These are phyloP conservation scores for Coleophoma cylindrospora DNA, from an alignment of 2,329 filamentous ascomycete genomes.

Conservation along the genomic window DNA sequence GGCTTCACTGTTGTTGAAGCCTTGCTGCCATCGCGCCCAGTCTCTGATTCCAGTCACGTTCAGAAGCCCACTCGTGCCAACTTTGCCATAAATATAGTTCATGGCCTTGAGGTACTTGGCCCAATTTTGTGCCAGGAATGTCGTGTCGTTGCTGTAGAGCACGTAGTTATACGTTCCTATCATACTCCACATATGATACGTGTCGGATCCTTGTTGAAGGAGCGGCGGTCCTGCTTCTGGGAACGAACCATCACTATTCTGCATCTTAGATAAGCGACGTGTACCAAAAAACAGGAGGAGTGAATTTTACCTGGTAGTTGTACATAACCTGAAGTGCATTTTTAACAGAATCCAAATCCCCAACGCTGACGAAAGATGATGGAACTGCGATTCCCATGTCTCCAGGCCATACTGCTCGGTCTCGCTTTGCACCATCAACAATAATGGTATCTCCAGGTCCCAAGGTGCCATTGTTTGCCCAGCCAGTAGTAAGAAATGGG, in stretches of 20 bases:
- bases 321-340: slow-evolving; percentile 41
- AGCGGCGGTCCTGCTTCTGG: slow-evolving; percentile 20
- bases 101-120: slow-evolving; percentile 40
- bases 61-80: slow-evolving; percentile 31
- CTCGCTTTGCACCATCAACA: slow-evolving; percentile 48
- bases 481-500: slow-evolving; percentile 16
- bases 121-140: slow-evolving; percentile 38
- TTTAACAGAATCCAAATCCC: slow-evolving; percentile 37
- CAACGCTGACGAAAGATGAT: slow-evolving; percentile 42
- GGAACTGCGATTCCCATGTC: slow-evolving; percentile 51
- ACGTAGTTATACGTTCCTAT: slow-evolving; percentile 47
- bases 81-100: slow-evolving; percentile 36
- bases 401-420: slow-evolving; percentile 51
- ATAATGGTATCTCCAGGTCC: slow-evolving; percentile 18
- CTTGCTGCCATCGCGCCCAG: slow-evolving; percentile 39
- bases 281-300: background rate
- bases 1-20: slow-evolving; percentile 38
- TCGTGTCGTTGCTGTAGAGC: slow-evolving; percentile 38
- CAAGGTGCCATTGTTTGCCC: slow-evolving; percentile 34
- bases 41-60: slow-evolving; percentile 38
- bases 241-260: slow-evolving; percentile 6
- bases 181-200: slow-evolving; percentile 39
- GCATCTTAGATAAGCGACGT: too few species aligned
- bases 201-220: slow-evolving; percentile 11
- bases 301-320: slow-evolving; percentile 21